These are phyloP conservation scores for Aspergillus biplanus DNA, from an alignment of 495 filamentous ascomycete genomes.

Conservation along the genomic window DNA sequence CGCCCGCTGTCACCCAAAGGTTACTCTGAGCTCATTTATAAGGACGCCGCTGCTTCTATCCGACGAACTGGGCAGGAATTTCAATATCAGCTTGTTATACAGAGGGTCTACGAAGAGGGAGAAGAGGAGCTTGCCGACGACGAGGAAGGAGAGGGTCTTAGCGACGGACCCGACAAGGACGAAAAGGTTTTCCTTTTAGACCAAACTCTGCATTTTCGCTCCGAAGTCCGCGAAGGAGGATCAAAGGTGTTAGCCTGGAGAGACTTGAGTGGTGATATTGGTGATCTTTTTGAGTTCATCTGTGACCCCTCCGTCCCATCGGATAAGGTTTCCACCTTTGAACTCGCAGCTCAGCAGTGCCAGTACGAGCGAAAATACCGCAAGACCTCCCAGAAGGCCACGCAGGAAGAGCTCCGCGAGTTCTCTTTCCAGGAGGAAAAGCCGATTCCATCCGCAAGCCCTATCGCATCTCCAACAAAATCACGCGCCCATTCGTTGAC, in stretches of 20 bases:
- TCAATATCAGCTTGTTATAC: constrained; percentile 95
- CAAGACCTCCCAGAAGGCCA: constrained; percentile 75
- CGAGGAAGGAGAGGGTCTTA: constrained; percentile 78
- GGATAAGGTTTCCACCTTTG: constrained; percentile 77
- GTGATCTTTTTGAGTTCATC: constrained; percentile 95
- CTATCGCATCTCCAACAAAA: constrained; percentile 66
- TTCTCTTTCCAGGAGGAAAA: constrained; percentile 81
- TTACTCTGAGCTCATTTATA: constrained; percentile 98
- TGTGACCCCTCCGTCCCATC: constrained; percentile 75
- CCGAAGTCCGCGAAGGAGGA: constrained; percentile 73
- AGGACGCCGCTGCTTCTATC: constrained; percentile 90
- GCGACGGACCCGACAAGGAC: constrained; percentile 76
- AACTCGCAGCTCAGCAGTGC: constrained; percentile 83
- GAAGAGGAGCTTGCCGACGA: constrained; percentile 88
- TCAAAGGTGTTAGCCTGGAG: constrained; percentile 91
- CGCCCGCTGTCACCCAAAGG: constrained; percentile 94
- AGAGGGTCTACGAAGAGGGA: constrained; percentile 95
- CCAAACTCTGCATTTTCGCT: constrained; percentile 85
- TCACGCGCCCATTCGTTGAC: constrained; percentile 35
- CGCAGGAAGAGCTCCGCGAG: constrained; percentile 75
- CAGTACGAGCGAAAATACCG: constrained; percentile 96
- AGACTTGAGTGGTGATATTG: constrained; percentile 89
- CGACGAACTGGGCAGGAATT: constrained; percentile 90
- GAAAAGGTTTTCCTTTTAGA: constrained; percentile 97
- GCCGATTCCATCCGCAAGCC: constrained; percentile 82